These are phyloP conservation scores for Samsoniella hepiali DNA, from an alignment of 2,329 filamentous ascomycete genomes.

Conservation along the genomic window DNA sequence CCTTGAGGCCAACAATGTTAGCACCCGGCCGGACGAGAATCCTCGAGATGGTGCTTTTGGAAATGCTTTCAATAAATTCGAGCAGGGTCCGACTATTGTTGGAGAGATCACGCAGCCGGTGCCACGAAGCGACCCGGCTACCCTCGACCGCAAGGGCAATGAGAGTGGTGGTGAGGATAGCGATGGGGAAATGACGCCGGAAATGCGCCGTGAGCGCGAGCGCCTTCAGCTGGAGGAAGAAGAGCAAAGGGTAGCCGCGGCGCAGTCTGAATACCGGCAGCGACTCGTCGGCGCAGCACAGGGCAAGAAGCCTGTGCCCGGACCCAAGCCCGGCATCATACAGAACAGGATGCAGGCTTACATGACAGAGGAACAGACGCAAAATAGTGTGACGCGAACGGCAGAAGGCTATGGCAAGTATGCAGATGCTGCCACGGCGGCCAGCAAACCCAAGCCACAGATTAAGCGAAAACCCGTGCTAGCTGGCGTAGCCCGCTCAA, in stretches of 20 bases:
- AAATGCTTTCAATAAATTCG: constrained; percentile 90
- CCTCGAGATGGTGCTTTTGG: constrained; percentile 85
- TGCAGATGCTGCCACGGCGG: constrained; percentile 53
- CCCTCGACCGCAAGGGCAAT: constrained; percentile 49
- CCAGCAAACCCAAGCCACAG: constrained; percentile 40
- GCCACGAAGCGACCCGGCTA: background rate
- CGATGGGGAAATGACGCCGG: constrained; percentile 72
- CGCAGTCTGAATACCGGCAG: constrained; percentile 82
- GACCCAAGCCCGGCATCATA: constrained; percentile 72
- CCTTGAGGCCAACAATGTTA: background rate
- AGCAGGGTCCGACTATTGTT: constrained; percentile 55
- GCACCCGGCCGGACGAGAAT: constrained; percentile 37
- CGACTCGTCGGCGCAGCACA: constrained; percentile 56
- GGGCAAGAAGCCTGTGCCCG: constrained; percentile 37
- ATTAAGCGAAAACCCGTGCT: constrained; percentile 52
- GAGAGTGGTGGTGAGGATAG: constrained; percentile 64
- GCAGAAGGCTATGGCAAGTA: constrained; percentile 89
- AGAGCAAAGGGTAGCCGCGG: constrained; percentile 83
- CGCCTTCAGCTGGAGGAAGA: constrained; percentile 77
- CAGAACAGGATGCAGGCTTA: constrained; percentile 87
- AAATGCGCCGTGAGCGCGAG: constrained; percentile 87
- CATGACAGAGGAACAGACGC: constrained; percentile 70
- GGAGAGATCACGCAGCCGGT: constrained; percentile 22
- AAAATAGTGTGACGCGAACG: constrained; percentile 59
- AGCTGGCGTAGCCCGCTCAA: constrained; percentile 30